Evolutionary conservation across 2,329 filamentous ascomycete genomes (phyloP).

Genomic region (Curvularia spicifera): DNA sequence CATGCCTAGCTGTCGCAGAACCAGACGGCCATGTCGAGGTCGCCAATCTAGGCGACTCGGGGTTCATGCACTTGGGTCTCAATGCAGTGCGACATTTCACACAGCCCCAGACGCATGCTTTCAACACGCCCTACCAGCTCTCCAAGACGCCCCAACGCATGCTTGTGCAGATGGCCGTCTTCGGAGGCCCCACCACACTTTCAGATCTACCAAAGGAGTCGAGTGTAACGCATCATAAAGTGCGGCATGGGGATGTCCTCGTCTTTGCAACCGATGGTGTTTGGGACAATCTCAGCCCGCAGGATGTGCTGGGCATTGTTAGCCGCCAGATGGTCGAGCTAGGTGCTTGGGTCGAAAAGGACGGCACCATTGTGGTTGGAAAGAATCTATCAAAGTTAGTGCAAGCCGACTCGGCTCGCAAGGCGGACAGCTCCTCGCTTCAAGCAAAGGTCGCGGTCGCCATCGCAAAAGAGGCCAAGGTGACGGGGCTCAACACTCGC

Average conservation of each 20-base stretch:
- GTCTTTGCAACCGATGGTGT: slow-evolving; percentile 93
- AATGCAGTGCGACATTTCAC: slow-evolving; percentile 86
- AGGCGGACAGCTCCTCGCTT: slow-evolving; percentile 61
- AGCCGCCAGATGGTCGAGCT: slow-evolving; percentile 75
- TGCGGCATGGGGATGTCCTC: slow-evolving; percentile 92
- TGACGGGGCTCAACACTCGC: slow-evolving; percentile 79
- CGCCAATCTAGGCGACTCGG: slow-evolving; percentile 94
- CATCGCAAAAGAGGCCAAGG: slow-evolving; percentile 82
- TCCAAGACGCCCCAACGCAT: slow-evolving; percentile 84
- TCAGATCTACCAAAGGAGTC: slow-evolving; percentile 86
- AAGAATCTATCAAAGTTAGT: slow-evolving; percentile 65
- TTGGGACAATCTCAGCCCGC: slow-evolving; percentile 92
- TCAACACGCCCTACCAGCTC: slow-evolving; percentile 96
- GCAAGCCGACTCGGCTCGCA: slow-evolving; percentile 53
- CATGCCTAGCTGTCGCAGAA: slow-evolving; percentile 80
- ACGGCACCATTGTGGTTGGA: slow-evolving; percentile 58
- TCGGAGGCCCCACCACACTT: slow-evolving; percentile 72
- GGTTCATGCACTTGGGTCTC: slow-evolving; percentile 83
- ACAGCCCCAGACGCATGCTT: slow-evolving; percentile 88
- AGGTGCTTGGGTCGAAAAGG: slow-evolving; percentile 74
- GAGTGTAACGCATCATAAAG: slow-evolving; percentile 74
- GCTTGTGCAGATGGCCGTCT: slow-evolving; percentile 78
- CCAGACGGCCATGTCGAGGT: slow-evolving; percentile 79
- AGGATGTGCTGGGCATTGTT: slow-evolving; percentile 83
- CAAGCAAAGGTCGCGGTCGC: slow-evolving; percentile 80